Conservation (phyloP, 1,284 basidiomycete genomes). For the Ceratobasidium sp. region DNA sequence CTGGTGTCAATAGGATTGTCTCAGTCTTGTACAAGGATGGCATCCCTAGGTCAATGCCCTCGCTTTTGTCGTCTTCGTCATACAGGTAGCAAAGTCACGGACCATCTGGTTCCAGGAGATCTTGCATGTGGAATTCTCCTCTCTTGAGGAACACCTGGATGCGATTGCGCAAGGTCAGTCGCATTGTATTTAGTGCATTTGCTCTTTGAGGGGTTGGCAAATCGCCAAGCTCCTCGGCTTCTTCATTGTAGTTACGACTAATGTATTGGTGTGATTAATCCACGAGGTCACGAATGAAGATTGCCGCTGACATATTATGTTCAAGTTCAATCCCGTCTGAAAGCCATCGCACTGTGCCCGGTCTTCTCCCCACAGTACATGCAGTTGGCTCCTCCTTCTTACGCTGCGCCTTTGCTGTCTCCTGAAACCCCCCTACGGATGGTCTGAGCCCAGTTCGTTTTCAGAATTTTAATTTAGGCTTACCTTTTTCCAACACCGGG, state of each 20-base stretch:
- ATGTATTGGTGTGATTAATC: not conserved
- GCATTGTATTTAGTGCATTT: slow-evolving; percentile 3
- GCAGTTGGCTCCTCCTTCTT: not conserved
- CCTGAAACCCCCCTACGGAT: not conserved
- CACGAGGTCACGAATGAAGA: not conserved
- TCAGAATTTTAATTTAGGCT: not conserved
- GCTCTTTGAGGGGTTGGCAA: not conserved
- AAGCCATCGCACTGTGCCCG: not conserved
- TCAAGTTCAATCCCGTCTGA: slow-evolving; percentile 1
- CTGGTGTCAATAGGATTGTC: not conserved
- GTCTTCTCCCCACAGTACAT: not conserved
- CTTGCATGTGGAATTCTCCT: not conserved
- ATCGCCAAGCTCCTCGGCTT: not conserved
- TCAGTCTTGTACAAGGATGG: not conserved
- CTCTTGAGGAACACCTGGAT: not conserved
- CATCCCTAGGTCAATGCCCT: not conserved
- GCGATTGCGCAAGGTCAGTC: not conserved
- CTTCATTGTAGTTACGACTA: not conserved
- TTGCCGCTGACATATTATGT: not conserved
- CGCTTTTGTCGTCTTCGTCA: not conserved
- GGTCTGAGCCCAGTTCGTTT: not conserved
- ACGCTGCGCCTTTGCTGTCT: not conserved
- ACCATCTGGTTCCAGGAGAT: not conserved
- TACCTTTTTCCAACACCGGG: slow-evolving; percentile 8
- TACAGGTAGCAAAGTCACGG: not conserved